Evolutionary conservation across 805 yeast genomes (phyloP).

Genomic region (Metschnikowia santaceciliae): DNA sequence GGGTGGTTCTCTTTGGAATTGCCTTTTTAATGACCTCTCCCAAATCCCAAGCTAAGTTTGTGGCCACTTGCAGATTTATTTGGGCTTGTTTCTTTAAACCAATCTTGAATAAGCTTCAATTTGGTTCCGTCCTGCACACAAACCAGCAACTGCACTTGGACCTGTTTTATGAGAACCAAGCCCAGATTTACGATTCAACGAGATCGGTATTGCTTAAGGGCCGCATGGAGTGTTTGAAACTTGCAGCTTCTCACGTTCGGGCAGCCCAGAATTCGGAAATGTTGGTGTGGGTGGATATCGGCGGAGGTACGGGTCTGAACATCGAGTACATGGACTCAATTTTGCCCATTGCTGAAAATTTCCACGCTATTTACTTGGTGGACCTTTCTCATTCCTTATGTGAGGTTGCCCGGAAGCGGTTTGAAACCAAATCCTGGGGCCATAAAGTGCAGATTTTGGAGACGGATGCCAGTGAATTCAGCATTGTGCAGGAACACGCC

Average conservation of each 20-base stretch:
- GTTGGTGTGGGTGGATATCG: conserved; percentile 73
- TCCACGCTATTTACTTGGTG: conserved; percentile 65
- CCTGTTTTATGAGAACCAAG: conserved; percentile 71
- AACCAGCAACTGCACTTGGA: conserved; percentile 57
- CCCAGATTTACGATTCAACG: conserved; percentile 70
- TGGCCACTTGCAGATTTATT: conserved; percentile 29
- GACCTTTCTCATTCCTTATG: conserved; percentile 78
- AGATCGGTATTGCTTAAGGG: conserved; percentile 66
- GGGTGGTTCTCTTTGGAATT: neutral
- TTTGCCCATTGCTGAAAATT: conserved; percentile 43
- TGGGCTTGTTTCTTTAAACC: conserved; percentile 63
- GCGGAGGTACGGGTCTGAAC: conserved; percentile 85
- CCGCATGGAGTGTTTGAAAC: conserved; percentile 56
- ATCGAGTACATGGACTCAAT: conserved; percentile 69
- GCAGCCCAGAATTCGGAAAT: conserved; percentile 23
- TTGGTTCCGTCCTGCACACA: conserved; percentile 9
- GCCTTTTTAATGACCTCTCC: neutral
- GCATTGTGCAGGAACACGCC: conserved; percentile 45
- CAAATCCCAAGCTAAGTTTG: conserved; percentile 9
- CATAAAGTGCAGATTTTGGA: conserved; percentile 61
- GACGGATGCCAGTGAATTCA: conserved; percentile 73
- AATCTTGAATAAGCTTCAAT: conserved; percentile 26
- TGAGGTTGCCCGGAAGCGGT: conserved; percentile 62
- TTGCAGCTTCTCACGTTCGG: conserved; percentile 55
- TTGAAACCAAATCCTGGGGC: conserved; percentile 37